Base-by-base conservation (phyloP, 2,329 filamentous ascomycete genomes). In the Albifimbria verrucaria region DNA sequence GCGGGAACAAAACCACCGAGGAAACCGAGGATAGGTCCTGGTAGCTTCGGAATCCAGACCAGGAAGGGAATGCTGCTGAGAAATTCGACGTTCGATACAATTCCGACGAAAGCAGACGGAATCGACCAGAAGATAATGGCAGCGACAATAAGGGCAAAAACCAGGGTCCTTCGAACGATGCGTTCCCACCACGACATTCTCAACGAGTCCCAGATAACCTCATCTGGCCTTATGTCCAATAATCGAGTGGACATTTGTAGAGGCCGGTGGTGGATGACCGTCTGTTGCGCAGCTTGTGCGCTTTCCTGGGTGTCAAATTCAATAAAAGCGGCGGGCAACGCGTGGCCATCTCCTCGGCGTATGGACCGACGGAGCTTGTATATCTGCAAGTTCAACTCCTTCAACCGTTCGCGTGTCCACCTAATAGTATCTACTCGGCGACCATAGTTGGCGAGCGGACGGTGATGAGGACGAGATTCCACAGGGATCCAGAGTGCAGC, bases 401-500 rank as follows among this genome's bases (percentile, higher is more conserved):
- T 68, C 2, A 77, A 62, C 4, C 72, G 64, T 1, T 79, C 77
- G 49, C 94, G 88, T 57, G 86, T 89, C 88, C 89, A 97, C 57
- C 93, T 85, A 69, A 99, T 97, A 0, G 92, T 94, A 72, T 99
- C 94, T 17, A 97, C 92, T 69, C 96, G 94, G 66, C 91, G 87
- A 60, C 92, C 89, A 59, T 92, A 81, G 46, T 89, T 77, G 17
- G 81, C 82, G 21, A 94, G 69, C 6, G 80, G 74, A 1, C 77
- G 67, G 66, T 96, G 92, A 2, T 87, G 86, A 2, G 92, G 92
- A 43, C 92, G 83, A 61, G 91, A 80, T 69, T 90, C 87, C 10
- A 77, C 74, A 17, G 85, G 79, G 39, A 96, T 75, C 86, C 89
- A 96, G 58, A 86, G 87, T 15, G 86, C 83, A 12, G 90, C 89